Conservation (phyloP, 2,329 filamentous ascomycete genomes). For the Triangularia verruculosa region DNA sequence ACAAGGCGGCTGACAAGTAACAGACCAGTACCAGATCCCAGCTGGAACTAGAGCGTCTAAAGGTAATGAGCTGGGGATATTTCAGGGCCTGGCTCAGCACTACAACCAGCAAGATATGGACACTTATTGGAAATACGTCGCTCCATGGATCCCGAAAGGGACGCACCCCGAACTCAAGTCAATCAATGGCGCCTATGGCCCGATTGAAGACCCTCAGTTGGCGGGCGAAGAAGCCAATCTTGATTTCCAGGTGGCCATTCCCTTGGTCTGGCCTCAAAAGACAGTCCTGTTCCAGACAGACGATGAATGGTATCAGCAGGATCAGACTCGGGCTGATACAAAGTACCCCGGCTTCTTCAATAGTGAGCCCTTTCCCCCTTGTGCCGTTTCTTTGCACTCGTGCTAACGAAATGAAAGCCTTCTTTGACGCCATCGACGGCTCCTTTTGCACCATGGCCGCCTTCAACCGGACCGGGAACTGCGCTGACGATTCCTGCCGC, state of each 20-base stretch:
- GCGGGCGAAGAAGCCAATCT: conserved; percentile 35
- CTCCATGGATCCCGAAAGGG: conserved; percentile 29
- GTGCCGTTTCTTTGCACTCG: neutral
- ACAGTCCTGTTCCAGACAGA: conserved; percentile 32
- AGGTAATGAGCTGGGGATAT: conserved; percentile 30
- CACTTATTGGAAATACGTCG: conserved; percentile 23
- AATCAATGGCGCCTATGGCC: conserved; percentile 22
- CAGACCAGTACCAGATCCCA: conserved; percentile 28
- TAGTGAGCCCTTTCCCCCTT: conserved; percentile 14
- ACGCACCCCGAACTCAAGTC: conserved; percentile 28
- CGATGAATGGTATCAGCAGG: conserved; percentile 31
- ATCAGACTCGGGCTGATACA: conserved; percentile 24
- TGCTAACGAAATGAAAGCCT: conserved; percentile 10
- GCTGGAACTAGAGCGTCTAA: conserved; percentile 20
- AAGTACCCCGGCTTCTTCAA: conserved; percentile 33
- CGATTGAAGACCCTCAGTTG: conserved; percentile 8
- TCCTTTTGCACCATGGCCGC: conserved; percentile 23
- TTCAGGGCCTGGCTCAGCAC: conserved; percentile 29
- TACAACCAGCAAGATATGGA: conserved; percentile 31
- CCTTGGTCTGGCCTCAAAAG: conserved; percentile 50
- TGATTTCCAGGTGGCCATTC: conserved; percentile 47
- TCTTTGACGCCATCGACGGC: conserved; percentile 25
- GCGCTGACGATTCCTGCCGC: conserved; percentile 15
- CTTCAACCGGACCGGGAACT: conserved; percentile 22
- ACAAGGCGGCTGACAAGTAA: neutral